These are phyloP conservation scores for Coniophora puteana DNA, from an alignment of 1,284 basidiomycete genomes.

Conservation along the genomic window DNA sequence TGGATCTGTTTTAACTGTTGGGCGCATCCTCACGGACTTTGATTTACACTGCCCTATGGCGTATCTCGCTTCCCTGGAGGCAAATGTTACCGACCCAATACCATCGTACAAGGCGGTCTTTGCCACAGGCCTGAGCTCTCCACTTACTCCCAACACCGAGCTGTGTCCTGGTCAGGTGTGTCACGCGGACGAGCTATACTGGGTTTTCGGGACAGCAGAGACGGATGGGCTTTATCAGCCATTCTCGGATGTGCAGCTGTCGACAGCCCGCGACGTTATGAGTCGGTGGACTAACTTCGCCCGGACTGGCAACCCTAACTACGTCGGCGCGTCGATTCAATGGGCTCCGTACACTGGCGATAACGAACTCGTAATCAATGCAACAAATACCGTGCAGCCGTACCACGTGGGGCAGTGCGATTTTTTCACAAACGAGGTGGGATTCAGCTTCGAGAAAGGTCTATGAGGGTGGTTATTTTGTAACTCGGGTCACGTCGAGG, in stretches of 20 bases:
- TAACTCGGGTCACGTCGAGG: too few species aligned
- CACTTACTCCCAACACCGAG: conserved; percentile 3
- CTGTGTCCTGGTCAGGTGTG: conserved; percentile 5
- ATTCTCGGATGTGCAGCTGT: too few species aligned
- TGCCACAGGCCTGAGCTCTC: not conserved
- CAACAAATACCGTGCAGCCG: not conserved
- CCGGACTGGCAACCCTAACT: conserved; percentile 4
- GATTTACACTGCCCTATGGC: conserved; percentile 5
- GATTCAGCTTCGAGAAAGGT: not conserved
- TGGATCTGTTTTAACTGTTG: not conserved
- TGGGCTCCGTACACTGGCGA: conserved; percentile 2
- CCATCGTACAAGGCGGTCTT: conserved; percentile 4
- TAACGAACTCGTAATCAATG: conserved; percentile 2
- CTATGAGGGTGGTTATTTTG: too few species aligned
- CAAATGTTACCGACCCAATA: conserved; percentile 1
- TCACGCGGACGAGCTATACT: conserved; percentile 7
- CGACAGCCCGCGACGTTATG: conserved; percentile 1
- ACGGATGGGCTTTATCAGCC: conserved; percentile 4
- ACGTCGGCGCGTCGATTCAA: not conserved
- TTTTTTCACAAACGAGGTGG: not conserved
- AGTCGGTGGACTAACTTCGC: conserved; percentile 4
- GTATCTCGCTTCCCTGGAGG: conserved; percentile 4
- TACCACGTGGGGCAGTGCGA: not conserved
- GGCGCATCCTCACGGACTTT: conserved; percentile 3
- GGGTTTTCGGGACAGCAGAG: conserved; percentile 5